A percentile compares a stretch with the other conserved stretches of the same genome.
Evolutionary conservation across 805 yeast genomes (phyloP).

Genomic region (Myxozyma geophila): DNA sequence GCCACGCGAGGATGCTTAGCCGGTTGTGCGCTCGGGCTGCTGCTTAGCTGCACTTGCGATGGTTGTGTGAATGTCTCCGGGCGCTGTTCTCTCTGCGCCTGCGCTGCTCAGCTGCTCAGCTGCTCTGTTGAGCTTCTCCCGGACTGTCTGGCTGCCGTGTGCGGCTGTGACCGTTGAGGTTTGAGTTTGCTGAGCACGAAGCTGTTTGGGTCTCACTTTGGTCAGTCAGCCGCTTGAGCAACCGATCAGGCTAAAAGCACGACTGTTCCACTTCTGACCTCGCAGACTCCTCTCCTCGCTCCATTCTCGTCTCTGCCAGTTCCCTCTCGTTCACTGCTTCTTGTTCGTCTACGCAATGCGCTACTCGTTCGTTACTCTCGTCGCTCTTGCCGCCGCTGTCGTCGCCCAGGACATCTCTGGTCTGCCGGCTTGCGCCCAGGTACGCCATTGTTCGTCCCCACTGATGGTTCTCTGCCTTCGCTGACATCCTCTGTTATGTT

Average conservation of each 20-base stretch:
- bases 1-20: not conserved
- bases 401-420: constrained; percentile 18
- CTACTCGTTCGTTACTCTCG: constrained; percentile 9
- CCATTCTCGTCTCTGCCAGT: not conserved
- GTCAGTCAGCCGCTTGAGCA: too few relatives aligned
- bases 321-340: not conserved
- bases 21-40: not conserved
- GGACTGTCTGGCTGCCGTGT: too few relatives aligned
- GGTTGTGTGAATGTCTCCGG: too few relatives aligned
- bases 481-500: not conserved
- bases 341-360: constrained; percentile 14
- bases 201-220: too few relatives aligned
- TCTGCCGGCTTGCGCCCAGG: constrained; percentile 31
- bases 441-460: not conserved
- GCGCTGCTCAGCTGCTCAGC: too few relatives aligned
- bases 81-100: too few relatives aligned
- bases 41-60: not conserved
- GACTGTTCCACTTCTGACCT: not conserved
- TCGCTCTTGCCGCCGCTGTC: constrained; percentile 22
- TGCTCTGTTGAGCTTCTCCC: too few relatives aligned
- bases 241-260: too few relatives aligned
- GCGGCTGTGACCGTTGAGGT: too few relatives aligned
- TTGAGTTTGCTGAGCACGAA: too few relatives aligned
- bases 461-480: not conserved
- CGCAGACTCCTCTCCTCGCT: not conserved